These are phyloP conservation scores for Rhizopogon salebrosus DNA, from an alignment of 768 basidiomycete genomes.

Conservation along the genomic window DNA sequence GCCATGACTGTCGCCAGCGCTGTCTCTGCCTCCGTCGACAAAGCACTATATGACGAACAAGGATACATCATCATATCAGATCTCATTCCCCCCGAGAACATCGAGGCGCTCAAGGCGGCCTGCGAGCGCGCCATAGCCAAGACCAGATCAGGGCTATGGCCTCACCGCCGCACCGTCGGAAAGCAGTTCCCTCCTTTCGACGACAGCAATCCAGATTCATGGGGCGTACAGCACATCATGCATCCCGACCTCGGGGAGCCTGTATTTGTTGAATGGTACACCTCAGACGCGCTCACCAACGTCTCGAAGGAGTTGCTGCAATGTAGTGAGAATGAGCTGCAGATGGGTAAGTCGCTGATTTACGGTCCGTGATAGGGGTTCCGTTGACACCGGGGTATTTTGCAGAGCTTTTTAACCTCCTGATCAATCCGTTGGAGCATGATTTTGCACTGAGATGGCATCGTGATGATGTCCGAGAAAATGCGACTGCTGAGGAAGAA, in stretches of 20 bases:
- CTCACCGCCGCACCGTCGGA: slow-evolving; percentile 64
- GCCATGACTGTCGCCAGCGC: not conserved
- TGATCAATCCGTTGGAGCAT: slow-evolving; percentile 62
- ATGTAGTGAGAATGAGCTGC: slow-evolving; percentile 54
- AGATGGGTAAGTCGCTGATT: slow-evolving; percentile 57
- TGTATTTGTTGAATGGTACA: slow-evolving; percentile 64
- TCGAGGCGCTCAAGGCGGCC: slow-evolving; percentile 40
- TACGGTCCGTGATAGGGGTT: not conserved
- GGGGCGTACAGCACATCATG: slow-evolving; percentile 83
- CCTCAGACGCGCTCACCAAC: slow-evolving; percentile 41
- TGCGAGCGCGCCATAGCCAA: slow-evolving; percentile 44
- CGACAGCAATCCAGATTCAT: slow-evolving; percentile 54
- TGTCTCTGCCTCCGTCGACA: slow-evolving; percentile 23
- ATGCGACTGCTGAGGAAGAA: slow-evolving; percentile 58
- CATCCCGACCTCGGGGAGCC: slow-evolving; percentile 64
- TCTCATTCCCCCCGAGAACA: slow-evolving; percentile 41
- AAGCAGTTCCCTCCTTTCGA: slow-evolving; percentile 76
- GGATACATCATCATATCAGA: slow-evolving; percentile 62
- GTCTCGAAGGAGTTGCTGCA: slow-evolving; percentile 44
- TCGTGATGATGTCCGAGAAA: slow-evolving; percentile 65
- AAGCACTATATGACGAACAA: slow-evolving; percentile 49
- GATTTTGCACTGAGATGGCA: slow-evolving; percentile 78
- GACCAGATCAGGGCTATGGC: slow-evolving; percentile 60
- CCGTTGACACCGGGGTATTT: not conserved
- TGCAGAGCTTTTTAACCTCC: slow-evolving; percentile 68